Conservation (phyloP, 1,284 basidiomycete genomes). For the Leccinum griseonigrum region DNA sequence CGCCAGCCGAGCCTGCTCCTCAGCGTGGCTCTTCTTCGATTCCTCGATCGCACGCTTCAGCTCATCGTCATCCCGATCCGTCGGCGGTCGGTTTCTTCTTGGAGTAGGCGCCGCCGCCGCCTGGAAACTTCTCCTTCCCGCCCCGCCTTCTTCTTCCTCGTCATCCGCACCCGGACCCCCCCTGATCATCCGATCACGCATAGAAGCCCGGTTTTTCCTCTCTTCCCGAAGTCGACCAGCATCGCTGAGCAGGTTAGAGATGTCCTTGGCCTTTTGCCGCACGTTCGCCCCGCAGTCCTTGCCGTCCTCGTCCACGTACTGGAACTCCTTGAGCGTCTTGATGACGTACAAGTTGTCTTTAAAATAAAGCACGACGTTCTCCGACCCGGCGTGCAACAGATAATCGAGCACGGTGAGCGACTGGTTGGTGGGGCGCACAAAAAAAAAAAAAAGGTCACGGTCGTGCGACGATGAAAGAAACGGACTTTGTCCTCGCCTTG, state of each 20-base stretch:
- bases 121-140: conserved; percentile 32
- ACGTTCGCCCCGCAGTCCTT: conserved; percentile 99
- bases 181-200: conserved; percentile 92
- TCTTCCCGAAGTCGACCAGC: conserved; percentile 85
- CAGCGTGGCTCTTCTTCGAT: conserved; percentile 75
- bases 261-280: conserved; percentile 98
- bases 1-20: conserved; percentile 63
- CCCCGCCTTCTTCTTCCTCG: conserved; percentile 46
- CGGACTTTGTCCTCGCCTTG: conserved; percentile 61
- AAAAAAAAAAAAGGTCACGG: not conserved
- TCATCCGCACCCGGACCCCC: conserved; percentile 48
- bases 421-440: conserved; percentile 37
- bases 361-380: conserved; percentile 99
- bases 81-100: conserved; percentile 37
- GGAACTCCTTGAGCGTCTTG: conserved; percentile 99
- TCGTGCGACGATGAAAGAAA: not conserved
- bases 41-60: conserved; percentile 82
- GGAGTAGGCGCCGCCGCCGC: conserved; percentile 3
- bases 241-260: conserved; percentile 94
- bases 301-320: conserved; percentile 92
- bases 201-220: conserved; percentile 80
- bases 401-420: conserved; percentile 97
- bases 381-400: conserved; percentile 92
- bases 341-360: conserved; percentile 96
- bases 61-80: conserved; percentile 75